These are phyloP conservation scores for Leishmania gerbilli DNA, from an alignment of 208 protist genomes.

Conservation along the genomic window DNA sequence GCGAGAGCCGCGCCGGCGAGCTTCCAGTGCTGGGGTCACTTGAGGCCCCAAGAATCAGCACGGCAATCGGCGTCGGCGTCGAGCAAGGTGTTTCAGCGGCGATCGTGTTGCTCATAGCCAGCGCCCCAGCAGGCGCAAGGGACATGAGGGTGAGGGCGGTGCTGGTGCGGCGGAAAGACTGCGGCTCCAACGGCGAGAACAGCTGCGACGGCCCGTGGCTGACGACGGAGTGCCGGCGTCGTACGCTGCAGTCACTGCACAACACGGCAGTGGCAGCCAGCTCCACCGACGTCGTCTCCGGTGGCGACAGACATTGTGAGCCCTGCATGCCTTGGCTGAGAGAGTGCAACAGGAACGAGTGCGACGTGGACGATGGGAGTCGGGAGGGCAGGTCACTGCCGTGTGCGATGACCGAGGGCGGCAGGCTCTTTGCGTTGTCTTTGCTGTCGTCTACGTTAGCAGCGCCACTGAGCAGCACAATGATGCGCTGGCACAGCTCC, in stretches of 20 bases:
- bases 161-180: slow-evolving; percentile 16
- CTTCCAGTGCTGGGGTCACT: background rate
- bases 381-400: background rate
- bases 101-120: slow-evolving; percentile 14
- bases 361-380: background rate
- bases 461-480: slow-evolving; percentile 1
- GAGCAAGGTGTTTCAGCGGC: slow-evolving; percentile 11
- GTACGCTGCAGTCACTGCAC: background rate
- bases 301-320: slow-evolving; percentile 26
- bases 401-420: background rate
- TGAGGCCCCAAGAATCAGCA: background rate
- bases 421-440: background rate
- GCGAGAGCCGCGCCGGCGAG: slow-evolving; percentile 1
- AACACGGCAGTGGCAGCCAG: background rate
- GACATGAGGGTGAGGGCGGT: slow-evolving; percentile 29
- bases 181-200: slow-evolving; percentile 33
- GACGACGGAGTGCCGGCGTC: slow-evolving; percentile 4
- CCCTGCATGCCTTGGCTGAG: slow-evolving; percentile 38
- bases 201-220: slow-evolving; percentile 42
- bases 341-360: background rate
- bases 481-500: slow-evolving; percentile 18
- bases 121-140: slow-evolving; percentile 4
- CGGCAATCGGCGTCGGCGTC: background rate
- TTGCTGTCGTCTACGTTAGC: background rate
- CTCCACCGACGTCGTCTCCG: slow-evolving; percentile 16